These are phyloP conservation scores for Acanthamoeba comandoni DNA, from an alignment of 208 protist species.

Conservation along the genomic window DNA sequence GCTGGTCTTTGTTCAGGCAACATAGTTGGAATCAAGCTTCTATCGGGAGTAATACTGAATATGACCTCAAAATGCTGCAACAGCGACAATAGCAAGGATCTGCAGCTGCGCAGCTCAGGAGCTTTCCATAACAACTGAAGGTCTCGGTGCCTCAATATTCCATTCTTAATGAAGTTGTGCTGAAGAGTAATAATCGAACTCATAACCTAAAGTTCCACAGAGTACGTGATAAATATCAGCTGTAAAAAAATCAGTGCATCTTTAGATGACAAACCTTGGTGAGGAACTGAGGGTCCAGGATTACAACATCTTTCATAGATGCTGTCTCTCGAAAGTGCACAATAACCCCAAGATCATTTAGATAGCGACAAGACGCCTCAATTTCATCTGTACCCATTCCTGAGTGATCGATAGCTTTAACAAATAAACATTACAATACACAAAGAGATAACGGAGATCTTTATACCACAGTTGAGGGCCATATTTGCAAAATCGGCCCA, in stretches of 20 bases:
- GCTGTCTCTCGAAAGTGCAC: conserved; percentile 56
- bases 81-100: conserved; percentile 26
- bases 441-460: neutral
- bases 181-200: conserved; percentile 62
- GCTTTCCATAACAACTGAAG: conserved; percentile 69
- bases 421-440: neutral
- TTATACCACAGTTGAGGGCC: conserved; percentile 15
- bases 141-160: conserved; percentile 47
- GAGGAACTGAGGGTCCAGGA: conserved; percentile 17
- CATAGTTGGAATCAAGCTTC: conserved; percentile 22
- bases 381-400: conserved; percentile 3
- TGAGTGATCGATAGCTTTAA: neutral
- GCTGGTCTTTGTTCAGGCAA: neutral
- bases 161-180: conserved; percentile 67
- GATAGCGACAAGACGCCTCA: neutral
- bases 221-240: neutral
- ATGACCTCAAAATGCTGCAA: conserved; percentile 67
- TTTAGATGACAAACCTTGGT: neutral
- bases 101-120: conserved; percentile 9
- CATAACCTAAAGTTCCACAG: neutral
- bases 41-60: conserved; percentile 12
- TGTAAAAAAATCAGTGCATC: neutral
- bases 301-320: neutral
- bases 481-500: conserved; percentile 3
- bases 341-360: conserved; percentile 42